Evolutionary conservation across 768 basidiomycete species (phyloP), one percentile per base, ranked within the genome.

Genomic region (Boletus subparvulus): DNA sequence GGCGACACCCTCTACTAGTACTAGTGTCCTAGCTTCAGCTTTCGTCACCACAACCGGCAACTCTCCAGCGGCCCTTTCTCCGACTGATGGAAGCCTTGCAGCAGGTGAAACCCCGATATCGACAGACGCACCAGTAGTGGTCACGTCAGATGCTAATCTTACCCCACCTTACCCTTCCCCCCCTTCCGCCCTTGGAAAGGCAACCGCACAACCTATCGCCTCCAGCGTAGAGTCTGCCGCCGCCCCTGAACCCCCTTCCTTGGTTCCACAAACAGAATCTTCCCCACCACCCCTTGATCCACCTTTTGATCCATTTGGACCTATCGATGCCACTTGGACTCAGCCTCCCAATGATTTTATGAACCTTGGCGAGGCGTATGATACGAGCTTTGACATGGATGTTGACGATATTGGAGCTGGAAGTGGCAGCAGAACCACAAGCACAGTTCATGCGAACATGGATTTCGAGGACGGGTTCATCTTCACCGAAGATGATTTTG

Each of bases 401-500:
- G 71, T 75, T 48, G 75, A 75, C 58, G 52, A 72, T 21, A 73
- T 75, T 16, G 69, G 73, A 13, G 56, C 68, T 6, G 69, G 69
- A 32, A 63, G 71, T 16, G 59, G 63, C 9, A 63, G 64, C n/a
- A 62, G 68, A 35, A 42, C 64, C 19, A 55, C 64, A 32, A 62
- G 59, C 42, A 57, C 65, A 33, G 67, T 54, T 6, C 69, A 63
- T 39, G 68, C 70, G 49, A 71, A 71, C 49, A 71, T 79, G 69
- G 83, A 82, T 42, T 82, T 82, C 50, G 84, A 86, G 35, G 81
- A 83, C 21, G 80, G 77, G 1, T 86, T 93, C 63, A 63, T 59
- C 24, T 71, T 72, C 47, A 92, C 92, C 0, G 92, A 94, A 50
- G 92, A 92, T 53, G 92, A 94, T 69, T 94, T 94, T 69, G 87